A percentile compares a stretch with the other conserved stretches of the same genome.
Evolutionary conservation across 2,329 filamentous ascomycete genomes (phyloP).

Genomic region (Coniella vitis): DNA sequence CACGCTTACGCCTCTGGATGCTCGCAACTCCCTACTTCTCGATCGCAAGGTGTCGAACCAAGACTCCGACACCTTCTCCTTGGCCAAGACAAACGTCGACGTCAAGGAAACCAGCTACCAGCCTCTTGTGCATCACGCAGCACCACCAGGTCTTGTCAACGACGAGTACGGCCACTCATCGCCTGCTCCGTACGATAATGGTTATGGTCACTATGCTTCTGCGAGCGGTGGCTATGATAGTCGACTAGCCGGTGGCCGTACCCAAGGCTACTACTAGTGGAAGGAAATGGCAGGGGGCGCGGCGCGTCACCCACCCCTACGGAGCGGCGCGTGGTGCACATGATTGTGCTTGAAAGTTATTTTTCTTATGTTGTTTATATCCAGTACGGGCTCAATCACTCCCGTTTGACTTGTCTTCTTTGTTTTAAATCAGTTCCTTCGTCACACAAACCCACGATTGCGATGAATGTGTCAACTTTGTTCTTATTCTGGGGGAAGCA

Average conservation of each 20-base stretch:
- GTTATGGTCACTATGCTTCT: neutral
- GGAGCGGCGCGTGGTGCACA: neutral
- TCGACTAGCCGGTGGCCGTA: conserved; percentile 2
- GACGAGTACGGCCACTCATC: conserved; percentile 9
- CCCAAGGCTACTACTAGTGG: conserved; percentile 4
- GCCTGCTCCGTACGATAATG: conserved; percentile 11
- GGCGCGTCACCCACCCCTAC: neutral
- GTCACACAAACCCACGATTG: conserved; percentile 13
- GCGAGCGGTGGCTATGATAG: conserved; percentile 7
- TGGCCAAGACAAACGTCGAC: conserved; percentile 32
- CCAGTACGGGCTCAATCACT: neutral
- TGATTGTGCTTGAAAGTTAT: neutral
- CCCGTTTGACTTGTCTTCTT: conserved; percentile 10
- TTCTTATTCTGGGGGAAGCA: conserved; percentile 1
- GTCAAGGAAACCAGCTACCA: conserved; percentile 22
- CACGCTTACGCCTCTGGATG: conserved; percentile 77
- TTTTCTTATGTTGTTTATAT: neutral
- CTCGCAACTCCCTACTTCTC: conserved; percentile 78
- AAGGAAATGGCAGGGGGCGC: neutral
- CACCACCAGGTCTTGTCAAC: conserved; percentile 27
- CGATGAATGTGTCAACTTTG: conserved; percentile 15
- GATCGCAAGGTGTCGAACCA: conserved; percentile 37
- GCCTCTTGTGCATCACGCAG: conserved; percentile 31
- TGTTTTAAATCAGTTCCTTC: conserved; percentile 14
- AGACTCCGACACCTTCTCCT: conserved; percentile 36